Conservation (phyloP, 2,329 filamentous ascomycete species). For the Dothistroma pini region DNA sequence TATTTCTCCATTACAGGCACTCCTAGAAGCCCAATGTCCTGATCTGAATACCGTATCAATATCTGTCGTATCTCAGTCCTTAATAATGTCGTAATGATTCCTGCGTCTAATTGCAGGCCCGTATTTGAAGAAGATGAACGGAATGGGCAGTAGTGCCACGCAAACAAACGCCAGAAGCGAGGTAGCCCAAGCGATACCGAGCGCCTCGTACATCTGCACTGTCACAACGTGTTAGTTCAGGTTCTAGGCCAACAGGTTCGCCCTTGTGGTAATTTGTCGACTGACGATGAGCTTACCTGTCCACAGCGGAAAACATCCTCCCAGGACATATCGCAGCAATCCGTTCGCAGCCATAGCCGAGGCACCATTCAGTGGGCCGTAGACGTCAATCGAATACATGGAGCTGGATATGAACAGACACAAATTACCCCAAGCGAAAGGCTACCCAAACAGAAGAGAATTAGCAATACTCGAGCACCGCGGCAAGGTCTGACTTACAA, state of each 20-base stretch:
- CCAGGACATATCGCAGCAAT: slow-evolving; percentile 33
- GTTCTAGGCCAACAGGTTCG: neutral
- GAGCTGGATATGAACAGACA: slow-evolving; percentile 33
- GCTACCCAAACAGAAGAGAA: slow-evolving; percentile 9
- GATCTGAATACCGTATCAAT: neutral
- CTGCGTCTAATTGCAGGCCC: neutral
- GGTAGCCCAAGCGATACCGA: slow-evolving; percentile 44
- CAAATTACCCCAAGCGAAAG: slow-evolving; percentile 33
- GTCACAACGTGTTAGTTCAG: neutral
- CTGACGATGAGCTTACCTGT: neutral
- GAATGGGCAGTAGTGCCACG: slow-evolving; percentile 37
- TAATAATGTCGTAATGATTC: neutral
- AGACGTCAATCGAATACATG: slow-evolving; percentile 55
- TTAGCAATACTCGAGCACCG: too few species aligned
- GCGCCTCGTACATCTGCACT: slow-evolving; percentile 34
- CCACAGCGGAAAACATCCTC: slow-evolving; percentile 18
- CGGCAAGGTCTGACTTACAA: neutral
- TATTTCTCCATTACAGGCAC: neutral
- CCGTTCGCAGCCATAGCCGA: slow-evolving; percentile 59
- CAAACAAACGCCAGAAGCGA: slow-evolving; percentile 43
- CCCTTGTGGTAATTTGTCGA: neutral
- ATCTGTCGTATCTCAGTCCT: neutral
- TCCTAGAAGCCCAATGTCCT: neutral
- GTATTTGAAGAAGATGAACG: slow-evolving; percentile 33
- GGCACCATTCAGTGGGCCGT: slow-evolving; percentile 51